phyloP scores from a whole-genome alignment of 495 filamentous ascomycete species.

The Xylaria nigripes region DNA sequence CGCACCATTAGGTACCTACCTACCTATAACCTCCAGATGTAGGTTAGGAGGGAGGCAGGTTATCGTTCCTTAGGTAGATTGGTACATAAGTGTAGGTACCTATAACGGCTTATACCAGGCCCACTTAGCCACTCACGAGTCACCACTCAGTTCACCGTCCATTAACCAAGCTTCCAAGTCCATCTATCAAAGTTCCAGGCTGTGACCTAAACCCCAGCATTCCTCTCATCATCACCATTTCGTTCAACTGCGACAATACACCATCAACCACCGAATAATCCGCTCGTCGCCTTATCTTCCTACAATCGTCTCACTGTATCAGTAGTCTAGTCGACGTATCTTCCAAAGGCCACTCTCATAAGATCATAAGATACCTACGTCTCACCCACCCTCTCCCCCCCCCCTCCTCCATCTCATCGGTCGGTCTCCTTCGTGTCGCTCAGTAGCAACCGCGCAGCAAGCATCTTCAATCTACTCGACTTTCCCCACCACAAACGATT shows the following conservation, averaged over 20 bases:
- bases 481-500: conserved; percentile 9
- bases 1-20: no score
- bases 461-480: conserved; percentile 4
- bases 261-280: background rate
- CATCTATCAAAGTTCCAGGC: conserved; percentile 12
- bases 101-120: background rate
- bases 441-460: conserved; percentile 8
- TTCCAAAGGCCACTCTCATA: conserved; percentile 18
- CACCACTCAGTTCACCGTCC: conserved; percentile 1
- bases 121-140: conserved; percentile 9
- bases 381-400: background rate
- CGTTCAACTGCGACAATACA: background rate
- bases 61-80: no score
- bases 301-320: background rate
- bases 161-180: conserved; percentile 4
- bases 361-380: conserved; percentile 8
- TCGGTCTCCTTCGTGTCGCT: conserved; percentile 10
- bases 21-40: no score
- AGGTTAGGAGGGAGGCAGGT: no score
- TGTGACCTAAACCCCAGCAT: conserved; percentile 4
- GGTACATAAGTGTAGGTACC: no score
- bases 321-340: background rate
- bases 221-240: conserved; percentile 4
- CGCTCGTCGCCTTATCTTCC: background rate
- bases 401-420: background rate